Conservation (phyloP, 176 grass and related monocot genomes). For the Ensete ventricosum region DNA sequence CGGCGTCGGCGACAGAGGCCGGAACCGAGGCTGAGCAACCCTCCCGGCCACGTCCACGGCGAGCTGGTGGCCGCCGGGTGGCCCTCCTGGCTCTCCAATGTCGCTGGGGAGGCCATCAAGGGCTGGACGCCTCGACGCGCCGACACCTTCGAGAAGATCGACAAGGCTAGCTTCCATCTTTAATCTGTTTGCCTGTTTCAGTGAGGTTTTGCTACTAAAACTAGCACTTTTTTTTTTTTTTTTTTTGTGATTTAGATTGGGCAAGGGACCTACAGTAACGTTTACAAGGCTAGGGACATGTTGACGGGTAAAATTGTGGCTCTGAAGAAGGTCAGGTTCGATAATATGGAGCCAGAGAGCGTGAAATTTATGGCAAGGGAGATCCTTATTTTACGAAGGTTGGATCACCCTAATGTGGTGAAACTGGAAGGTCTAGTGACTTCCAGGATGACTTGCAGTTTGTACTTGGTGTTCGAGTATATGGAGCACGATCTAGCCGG, state of each 20-base stretch:
- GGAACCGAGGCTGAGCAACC: conserved; percentile 12
- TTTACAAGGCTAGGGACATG: conserved; percentile 6
- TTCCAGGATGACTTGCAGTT: conserved; percentile 6
- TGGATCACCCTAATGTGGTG: conserved; percentile 1
- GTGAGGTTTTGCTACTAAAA: background rate
- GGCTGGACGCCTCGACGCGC: conserved; percentile 13
- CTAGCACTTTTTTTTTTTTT: too few relatives aligned
- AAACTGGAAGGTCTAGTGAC: conserved; percentile 9
- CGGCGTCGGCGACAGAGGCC: background rate
- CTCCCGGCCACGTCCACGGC: background rate
- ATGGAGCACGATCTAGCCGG: conserved; percentile 11
- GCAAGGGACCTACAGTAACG: conserved; percentile 9
- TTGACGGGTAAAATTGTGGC: conserved; percentile 2
- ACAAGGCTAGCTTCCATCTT: background rate
- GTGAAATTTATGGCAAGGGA: conserved; percentile 11
- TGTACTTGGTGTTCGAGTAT: conserved; percentile 15
- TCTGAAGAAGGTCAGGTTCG: conserved; percentile 12
- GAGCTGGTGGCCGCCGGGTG: conserved; percentile 17
- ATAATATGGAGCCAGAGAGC: conserved; percentile 3
- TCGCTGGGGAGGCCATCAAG: conserved; percentile 10
- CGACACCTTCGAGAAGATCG: conserved; percentile 13
- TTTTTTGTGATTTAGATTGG: conserved; percentile 7
- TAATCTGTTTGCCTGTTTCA: background rate
- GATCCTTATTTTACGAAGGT: conserved; percentile 7
- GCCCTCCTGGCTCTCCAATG: conserved; percentile 13